phyloP scores from a whole-genome alignment of 192 early-diverging fungal genomes.

The Fimicolochytrium jonesii region DNA sequence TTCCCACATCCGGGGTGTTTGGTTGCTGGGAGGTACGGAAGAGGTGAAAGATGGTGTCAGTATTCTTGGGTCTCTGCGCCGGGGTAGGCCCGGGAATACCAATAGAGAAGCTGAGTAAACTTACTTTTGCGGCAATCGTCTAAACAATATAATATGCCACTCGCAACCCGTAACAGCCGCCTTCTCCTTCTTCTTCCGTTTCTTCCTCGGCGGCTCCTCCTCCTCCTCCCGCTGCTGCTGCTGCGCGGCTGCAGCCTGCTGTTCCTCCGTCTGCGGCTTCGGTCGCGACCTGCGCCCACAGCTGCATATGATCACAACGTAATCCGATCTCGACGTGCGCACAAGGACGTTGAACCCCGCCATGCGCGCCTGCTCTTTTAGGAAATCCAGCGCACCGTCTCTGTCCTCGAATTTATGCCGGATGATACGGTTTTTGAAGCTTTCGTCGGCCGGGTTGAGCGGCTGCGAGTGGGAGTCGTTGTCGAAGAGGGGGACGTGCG shows the following conservation, averaged over 20 bases:
- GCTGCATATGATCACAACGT: slow-evolving; percentile 36
- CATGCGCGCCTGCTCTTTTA: slow-evolving; percentile 18
- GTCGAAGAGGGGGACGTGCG: slow-evolving; percentile 10
- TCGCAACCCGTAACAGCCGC: slow-evolving; percentile 36
- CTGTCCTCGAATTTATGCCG: slow-evolving; percentile 20
- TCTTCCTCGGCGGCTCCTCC: too few relatives aligned
- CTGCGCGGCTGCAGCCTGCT: too few relatives aligned
- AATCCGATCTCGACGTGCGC: slow-evolving; percentile 26
- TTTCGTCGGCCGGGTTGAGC: slow-evolving; percentile 21
- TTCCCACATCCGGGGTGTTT: slow-evolving; percentile 25
- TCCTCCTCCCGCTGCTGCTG: slow-evolving; percentile 20
- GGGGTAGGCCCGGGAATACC: neutral
- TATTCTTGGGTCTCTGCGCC: too few relatives aligned
- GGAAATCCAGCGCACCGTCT: slow-evolving; percentile 20
- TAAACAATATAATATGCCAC: slow-evolving; percentile 36
- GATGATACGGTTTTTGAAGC: slow-evolving; percentile 16
- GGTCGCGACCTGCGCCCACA: slow-evolving; percentile 29
- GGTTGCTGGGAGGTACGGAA: too few relatives aligned
- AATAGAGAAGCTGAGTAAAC: neutral
- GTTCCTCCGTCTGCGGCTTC: too few relatives aligned
- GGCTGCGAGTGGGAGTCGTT: slow-evolving; percentile 1
- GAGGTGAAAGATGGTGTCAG: too few relatives aligned
- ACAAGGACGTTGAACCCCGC: slow-evolving; percentile 30
- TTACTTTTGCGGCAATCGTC: slow-evolving; percentile 12
- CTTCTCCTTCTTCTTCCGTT: slow-evolving; percentile 30